Conservation (phyloP, 2,329 filamentous ascomycete species). For the Scleromitrula shiraiana region DNA sequence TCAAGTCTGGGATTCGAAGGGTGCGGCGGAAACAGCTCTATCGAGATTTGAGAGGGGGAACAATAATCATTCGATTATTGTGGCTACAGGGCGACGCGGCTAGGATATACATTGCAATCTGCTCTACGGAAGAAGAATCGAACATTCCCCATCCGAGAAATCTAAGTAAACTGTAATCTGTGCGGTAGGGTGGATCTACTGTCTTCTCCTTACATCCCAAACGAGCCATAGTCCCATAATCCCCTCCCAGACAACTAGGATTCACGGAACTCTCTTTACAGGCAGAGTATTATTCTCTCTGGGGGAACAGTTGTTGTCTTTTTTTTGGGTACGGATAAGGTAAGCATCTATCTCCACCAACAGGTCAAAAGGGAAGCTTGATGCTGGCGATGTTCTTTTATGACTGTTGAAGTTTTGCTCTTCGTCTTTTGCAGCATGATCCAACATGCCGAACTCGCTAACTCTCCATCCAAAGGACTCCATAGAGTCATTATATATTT, state of each 20-base stretch:
- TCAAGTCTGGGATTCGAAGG: not conserved
- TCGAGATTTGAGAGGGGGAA: not conserved
- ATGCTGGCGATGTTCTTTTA: conserved; percentile 11
- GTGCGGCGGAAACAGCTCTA: not conserved
- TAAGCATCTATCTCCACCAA: conserved; percentile 11
- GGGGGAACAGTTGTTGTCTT: conserved; percentile 11
- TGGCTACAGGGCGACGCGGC: not conserved
- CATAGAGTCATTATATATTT: conserved; percentile 21
- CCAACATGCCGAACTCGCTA: conserved; percentile 28
- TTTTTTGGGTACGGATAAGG: conserved; percentile 1
- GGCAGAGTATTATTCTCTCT: conserved; percentile 8
- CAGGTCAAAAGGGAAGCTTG: conserved; percentile 5
- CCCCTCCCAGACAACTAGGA: not conserved
- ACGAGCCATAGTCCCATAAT: not conserved
- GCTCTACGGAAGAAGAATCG: not conserved
- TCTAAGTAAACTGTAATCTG: conserved; percentile 3
- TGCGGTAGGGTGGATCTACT: conserved; percentile 8
- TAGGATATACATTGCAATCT: not conserved
- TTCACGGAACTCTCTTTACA: conserved; percentile 14
- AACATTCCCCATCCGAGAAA: conserved; percentile 4
- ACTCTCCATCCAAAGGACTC: conserved; percentile 25
- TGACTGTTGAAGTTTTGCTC: conserved; percentile 5
- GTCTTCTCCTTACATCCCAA: conserved; percentile 10
- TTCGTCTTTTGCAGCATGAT: conserved; percentile 20
- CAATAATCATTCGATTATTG: conserved; percentile 1